Conservation (phyloP, 75 land plant species). For the Picea sitchensis region DNA sequence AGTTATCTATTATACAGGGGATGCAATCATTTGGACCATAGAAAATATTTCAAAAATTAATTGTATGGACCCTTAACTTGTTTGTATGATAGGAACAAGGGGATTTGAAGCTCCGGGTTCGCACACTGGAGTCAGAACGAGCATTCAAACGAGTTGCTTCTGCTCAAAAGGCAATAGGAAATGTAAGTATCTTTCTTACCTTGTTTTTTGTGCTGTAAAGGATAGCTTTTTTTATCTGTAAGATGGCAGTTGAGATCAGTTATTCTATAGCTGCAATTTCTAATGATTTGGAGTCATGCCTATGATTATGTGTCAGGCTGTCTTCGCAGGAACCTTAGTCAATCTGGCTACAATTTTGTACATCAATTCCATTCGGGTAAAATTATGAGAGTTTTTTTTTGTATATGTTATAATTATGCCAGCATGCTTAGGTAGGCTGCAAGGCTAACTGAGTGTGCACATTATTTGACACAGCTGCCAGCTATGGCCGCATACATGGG, state of each 20-base stretch:
- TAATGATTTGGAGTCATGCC: background rate
- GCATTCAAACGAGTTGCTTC: slow-evolving; percentile 95
- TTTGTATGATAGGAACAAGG: slow-evolving; percentile 86
- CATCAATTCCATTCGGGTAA: slow-evolving; percentile 73
- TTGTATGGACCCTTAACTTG: background rate
- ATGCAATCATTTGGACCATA: background rate
- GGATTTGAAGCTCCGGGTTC: slow-evolving; percentile 93
- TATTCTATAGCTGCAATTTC: slow-evolving; percentile 2
- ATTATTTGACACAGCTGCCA: slow-evolving; percentile 53
- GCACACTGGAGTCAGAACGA: slow-evolving; percentile 92
- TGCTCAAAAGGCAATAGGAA: slow-evolving; percentile 84
- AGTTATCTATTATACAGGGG: background rate
- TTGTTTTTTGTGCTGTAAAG: background rate
- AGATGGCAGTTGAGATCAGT: background rate
- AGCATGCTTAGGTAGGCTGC: background rate
- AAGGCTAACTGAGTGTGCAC: background rate
- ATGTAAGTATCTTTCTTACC: slow-evolving; percentile 33
- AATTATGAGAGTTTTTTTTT: background rate
- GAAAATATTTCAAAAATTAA: background rate
- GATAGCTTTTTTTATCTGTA: background rate
- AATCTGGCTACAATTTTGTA: slow-evolving; percentile 92
- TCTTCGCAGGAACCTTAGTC: slow-evolving; percentile 79
- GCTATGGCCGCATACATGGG: slow-evolving; percentile 65
- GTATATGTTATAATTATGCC: background rate
- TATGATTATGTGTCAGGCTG: slow-evolving; percentile 49